Conservation (phyloP, 2,329 filamentous ascomycete genomes). For the Claviceps lovelessii region DNA sequence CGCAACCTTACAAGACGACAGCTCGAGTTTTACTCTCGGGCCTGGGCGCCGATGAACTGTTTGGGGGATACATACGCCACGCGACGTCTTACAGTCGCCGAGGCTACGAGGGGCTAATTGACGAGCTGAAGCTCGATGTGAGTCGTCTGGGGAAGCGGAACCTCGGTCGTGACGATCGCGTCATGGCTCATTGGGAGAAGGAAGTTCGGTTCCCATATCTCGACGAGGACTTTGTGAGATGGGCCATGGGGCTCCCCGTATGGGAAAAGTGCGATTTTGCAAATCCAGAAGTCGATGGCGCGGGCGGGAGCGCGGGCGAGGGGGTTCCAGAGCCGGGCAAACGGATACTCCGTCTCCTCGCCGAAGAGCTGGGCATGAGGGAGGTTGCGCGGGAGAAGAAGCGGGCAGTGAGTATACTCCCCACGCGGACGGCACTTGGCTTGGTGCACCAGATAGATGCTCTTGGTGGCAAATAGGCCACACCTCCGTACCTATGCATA, state of each 20-base stretch:
- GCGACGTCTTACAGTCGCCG: slow-evolving; percentile 55
- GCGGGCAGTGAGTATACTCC: slow-evolving; percentile 9
- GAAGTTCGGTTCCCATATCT: slow-evolving; percentile 86
- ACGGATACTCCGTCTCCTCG: slow-evolving; percentile 62
- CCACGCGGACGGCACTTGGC: neutral
- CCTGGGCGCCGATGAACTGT: slow-evolving; percentile 88
- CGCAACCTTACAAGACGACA: slow-evolving; percentile 44
- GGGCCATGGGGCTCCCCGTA: slow-evolving; percentile 60
- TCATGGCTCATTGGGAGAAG: slow-evolving; percentile 76
- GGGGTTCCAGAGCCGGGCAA: slow-evolving; percentile 54
- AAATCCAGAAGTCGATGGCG: slow-evolving; percentile 20
- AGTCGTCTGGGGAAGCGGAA: slow-evolving; percentile 82
- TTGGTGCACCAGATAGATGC: neutral
- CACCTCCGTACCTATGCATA: no score
- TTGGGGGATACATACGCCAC: slow-evolving; percentile 84
- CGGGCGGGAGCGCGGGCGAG: neutral
- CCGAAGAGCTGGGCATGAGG: slow-evolving; percentile 57
- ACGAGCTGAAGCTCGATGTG: slow-evolving; percentile 78
- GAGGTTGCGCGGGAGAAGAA: slow-evolving; percentile 78
- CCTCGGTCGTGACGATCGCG: slow-evolving; percentile 81
- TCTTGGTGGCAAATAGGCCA: no score
- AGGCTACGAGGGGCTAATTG: slow-evolving; percentile 57
- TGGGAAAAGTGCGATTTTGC: slow-evolving; percentile 83
- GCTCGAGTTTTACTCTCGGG: slow-evolving; percentile 82
- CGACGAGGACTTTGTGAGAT: slow-evolving; percentile 72